These are phyloP conservation scores for Clarireedia monteithiana DNA, from an alignment of 2,329 filamentous ascomycete genomes.

Conservation along the genomic window DNA sequence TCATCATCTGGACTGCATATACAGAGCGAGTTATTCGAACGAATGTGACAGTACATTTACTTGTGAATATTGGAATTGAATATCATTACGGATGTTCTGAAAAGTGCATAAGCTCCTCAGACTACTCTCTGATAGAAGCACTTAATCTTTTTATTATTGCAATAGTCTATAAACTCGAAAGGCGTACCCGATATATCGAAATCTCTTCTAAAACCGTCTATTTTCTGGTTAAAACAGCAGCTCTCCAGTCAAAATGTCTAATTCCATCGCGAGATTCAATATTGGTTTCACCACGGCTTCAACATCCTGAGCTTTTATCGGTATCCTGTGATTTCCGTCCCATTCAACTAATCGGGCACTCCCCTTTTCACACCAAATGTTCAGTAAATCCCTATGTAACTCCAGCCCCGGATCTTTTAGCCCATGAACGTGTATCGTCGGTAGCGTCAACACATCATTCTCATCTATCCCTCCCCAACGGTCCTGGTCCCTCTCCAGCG, in stretches of 20 bases:
- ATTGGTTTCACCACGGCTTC: conserved; percentile 45
- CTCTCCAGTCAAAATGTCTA: conserved; percentile 3
- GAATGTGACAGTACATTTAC: too few relatives aligned
- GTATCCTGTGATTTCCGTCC: conserved; percentile 65
- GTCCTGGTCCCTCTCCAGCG: conserved; percentile 30
- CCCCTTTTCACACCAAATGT: conserved; percentile 50
- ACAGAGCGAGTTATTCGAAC: too few relatives aligned
- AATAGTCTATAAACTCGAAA: neutral
- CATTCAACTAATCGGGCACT: conserved; percentile 57
- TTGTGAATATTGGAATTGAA: too few relatives aligned
- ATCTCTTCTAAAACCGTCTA: neutral
- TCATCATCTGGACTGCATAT: too few relatives aligned
- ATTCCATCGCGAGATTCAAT: neutral
- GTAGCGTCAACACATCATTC: conserved; percentile 39
- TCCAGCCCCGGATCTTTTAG: conserved; percentile 50
- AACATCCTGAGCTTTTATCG: conserved; percentile 61
- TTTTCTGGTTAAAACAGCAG: neutral
- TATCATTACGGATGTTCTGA: too few relatives aligned
- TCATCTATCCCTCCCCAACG: conserved; percentile 31
- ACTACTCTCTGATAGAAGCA: neutral
- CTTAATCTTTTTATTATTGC: neutral
- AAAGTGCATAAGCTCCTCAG: neutral
- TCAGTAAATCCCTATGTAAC: conserved; percentile 47
- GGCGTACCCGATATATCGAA: neutral
- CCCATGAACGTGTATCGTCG: conserved; percentile 64